Base-by-base conservation (phyloP, 768 basidiomycete genomes). In the Leccinum imitatum region DNA sequence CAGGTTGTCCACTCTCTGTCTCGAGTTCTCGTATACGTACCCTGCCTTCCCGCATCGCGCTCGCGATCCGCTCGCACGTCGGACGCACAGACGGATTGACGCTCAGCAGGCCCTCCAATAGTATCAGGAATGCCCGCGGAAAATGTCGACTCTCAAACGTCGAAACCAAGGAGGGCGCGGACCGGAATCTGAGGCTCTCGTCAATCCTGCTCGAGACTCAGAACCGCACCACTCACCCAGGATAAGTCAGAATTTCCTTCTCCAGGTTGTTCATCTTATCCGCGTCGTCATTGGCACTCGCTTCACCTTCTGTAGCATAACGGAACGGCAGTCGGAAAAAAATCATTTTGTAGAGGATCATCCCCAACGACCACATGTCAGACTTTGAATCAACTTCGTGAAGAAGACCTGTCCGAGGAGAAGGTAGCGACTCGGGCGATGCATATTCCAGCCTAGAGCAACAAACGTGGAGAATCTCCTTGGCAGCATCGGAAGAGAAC, bases 311-410 rank as follows among this genome's bases (percentile, higher is more conserved):
- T 1, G 86, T 78, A 1, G 89, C 87, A 63, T 92, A 86, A 17
- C 79, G 81, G 68, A 94, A 98, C 0, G 96, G 95, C 19, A 96
- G 75, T 35, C 85, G 84, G 76, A 98, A 94, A 77, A 97, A 98
- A 1, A 96, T 76, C 61, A 98, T 81, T 67, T 94, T 95, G 78
- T 98, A 87, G 17, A 98, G 80, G 58, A 98, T 92, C 90, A 98
- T 94, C 63, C 95, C 95, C 15, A 98, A 80, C 6, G 92, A 93
- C 95, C 96, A 98, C 87, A 97, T 94, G 70, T 98, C 95, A 4
- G 91, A 84, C 68, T 95, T 95, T 0, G 93, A 92, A 67, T 92
- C 89, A 3, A 93, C 80, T 50, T 90, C 87, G 8, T 78, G 79
- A 8, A 91, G 83, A 21, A 80, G 73, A 0, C 91, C 91, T 0